A percentile compares a stretch with the other conserved stretches of the same genome.
Conservation (phyloP, 192 early-diverging fungal species). For the Obelidium mucronatum region DNA sequence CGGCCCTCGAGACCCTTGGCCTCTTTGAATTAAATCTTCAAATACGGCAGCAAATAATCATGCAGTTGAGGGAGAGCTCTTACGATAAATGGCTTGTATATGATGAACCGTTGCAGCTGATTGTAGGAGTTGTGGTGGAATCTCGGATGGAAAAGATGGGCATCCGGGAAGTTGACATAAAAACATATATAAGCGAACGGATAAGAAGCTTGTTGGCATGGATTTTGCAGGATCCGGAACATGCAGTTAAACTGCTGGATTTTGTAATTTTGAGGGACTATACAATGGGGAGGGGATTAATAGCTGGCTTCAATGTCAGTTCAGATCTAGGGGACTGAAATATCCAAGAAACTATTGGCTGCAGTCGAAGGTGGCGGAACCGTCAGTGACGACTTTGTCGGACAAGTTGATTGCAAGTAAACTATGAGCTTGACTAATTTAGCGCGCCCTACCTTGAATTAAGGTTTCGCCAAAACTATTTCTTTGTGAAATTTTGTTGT, state of each 20-base stretch:
- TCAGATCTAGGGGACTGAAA: too few relatives aligned
- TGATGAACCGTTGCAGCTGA: neutral
- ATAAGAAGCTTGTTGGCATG: neutral
- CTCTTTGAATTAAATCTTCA: neutral
- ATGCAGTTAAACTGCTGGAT: neutral
- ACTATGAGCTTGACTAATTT: too few relatives aligned
- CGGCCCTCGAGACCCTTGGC: neutral
- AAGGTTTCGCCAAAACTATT: too few relatives aligned
- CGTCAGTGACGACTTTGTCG: too few relatives aligned
- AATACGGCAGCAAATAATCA: neutral
- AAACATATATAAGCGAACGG: neutral
- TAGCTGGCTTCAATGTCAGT: too few relatives aligned
- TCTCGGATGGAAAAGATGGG: neutral
- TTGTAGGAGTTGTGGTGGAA: neutral
- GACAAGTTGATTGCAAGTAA: too few relatives aligned
- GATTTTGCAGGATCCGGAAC: neutral
- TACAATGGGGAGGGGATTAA: neutral
- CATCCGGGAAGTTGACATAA: neutral
- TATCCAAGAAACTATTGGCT: too few relatives aligned
- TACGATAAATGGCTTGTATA: neutral
- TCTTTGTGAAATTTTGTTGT: too few relatives aligned
- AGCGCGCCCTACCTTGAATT: too few relatives aligned
- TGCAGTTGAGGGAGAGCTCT: neutral
- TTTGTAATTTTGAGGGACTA: neutral
- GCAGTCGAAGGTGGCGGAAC: too few relatives aligned